Base-by-base conservation (phyloP, 371 early-diverging fungal species). In the Lichtheimia hyalospora region DNA sequence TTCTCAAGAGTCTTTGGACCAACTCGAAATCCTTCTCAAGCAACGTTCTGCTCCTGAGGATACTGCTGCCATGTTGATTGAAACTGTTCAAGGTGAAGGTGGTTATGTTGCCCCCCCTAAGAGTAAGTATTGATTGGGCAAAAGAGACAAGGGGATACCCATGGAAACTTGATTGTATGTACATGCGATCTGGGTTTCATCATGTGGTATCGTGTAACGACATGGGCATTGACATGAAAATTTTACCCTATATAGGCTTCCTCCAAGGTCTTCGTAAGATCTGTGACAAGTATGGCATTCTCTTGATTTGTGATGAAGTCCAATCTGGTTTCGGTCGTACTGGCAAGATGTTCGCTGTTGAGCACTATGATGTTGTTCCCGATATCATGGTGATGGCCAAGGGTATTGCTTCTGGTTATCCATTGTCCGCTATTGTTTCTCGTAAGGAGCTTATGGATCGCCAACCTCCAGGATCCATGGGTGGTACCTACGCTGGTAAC, bases 41-140 rank as follows among this genome's bases (percentile, higher is more conserved):
- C 81, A 81, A 65, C 75, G 79, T 40, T 67, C 73, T 46, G 73
- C 75, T 53, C 75, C 77, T 39, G 54, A 70, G 49, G 77, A 77
- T 57, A 67, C 91, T n/a, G 93, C 90, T 5, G 92, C 92, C 1
- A 68, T 91, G 57, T 76, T 93, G 39, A 81, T 93, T 25, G 93
- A 93, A 62, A 91, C 93, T 2, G 80, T 93, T 27, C 89, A 89
- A 70, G 89, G 92, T 61, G 93, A 93, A 67, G 93, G 93, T 61
- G 93, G 93, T n/a, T 89, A 92, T 60, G 84, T 84, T 49, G 80
- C 81, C 28, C 90, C 92, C 18, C 85, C 89, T 10, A 43, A 66
- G 39, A 70, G 77, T 76, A 76, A 73, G 66, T 63, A 21, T 25
- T 25, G 3, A 18, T 39, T 16, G 15, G 10, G 24, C 13, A 24